Conservation (phyloP, 2,329 filamentous ascomycete genomes). For the Pseudocercospora vitis region DNA sequence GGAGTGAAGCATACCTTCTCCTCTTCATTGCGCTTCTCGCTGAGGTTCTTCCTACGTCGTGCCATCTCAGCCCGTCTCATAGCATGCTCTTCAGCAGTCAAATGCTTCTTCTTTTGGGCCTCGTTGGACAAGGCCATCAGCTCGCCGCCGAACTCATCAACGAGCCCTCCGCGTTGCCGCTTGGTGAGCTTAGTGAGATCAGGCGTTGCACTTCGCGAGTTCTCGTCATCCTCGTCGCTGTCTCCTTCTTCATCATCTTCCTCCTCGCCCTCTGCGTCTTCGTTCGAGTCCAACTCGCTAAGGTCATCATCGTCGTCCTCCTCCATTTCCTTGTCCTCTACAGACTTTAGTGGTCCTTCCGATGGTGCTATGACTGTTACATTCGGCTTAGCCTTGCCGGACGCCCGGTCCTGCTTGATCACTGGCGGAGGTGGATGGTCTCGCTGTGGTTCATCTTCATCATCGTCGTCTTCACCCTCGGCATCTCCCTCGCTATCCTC, state of each 20-base stretch:
- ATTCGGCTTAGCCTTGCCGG: slow-evolving; percentile 30
- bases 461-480: slow-evolving; percentile 40
- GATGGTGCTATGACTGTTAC: slow-evolving; percentile 35
- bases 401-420: slow-evolving; percentile 30
- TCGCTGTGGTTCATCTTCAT: slow-evolving; percentile 38
- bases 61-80: slow-evolving; percentile 75
- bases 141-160: slow-evolving; percentile 46
- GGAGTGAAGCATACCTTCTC: slow-evolving; percentile 58
- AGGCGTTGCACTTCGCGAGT: slow-evolving; percentile 58
- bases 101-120: slow-evolving; percentile 70
- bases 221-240: slow-evolving; percentile 52
- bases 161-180: slow-evolving; percentile 61
- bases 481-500: slow-evolving; percentile 37
- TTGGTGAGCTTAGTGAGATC: slow-evolving; percentile 68
- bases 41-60: slow-evolving; percentile 69
- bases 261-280: slow-evolving; percentile 38
- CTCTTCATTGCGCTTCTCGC: slow-evolving; percentile 75
- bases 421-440: slow-evolving; percentile 38
- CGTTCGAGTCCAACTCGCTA: slow-evolving; percentile 37
- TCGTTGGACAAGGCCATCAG: slow-evolving; percentile 60
- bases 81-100: slow-evolving; percentile 71
- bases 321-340: slow-evolving; percentile 55
- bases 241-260: slow-evolving; percentile 45
- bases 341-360: slow-evolving; percentile 40
- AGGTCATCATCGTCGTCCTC: slow-evolving; percentile 54